Evolutionary conservation across 192 early-diverging fungal species (phyloP).

Genomic region (Phycomyces blakesleeanus): DNA sequence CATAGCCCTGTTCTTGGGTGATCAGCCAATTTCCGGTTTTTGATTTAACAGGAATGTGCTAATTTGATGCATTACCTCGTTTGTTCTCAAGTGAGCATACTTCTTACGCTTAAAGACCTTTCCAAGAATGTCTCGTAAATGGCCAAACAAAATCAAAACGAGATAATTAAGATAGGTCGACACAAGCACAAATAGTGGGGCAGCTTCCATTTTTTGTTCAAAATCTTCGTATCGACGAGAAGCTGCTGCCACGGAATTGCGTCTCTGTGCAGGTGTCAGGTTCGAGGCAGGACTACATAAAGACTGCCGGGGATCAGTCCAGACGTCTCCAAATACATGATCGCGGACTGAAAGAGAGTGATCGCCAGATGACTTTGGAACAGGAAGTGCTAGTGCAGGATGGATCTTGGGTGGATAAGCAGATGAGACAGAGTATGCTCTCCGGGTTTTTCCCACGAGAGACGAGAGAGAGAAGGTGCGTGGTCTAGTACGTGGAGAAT

Average conservation of each 20-base stretch:
- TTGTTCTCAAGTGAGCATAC: constrained; percentile 57
- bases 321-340: constrained; percentile 1
- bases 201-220: constrained; percentile 36
- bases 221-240: constrained; percentile 33
- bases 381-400: constrained; percentile 12
- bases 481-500: constrained; percentile 8
- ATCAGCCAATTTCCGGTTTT: background rate
- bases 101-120: constrained; percentile 59
- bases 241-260: constrained; percentile 22
- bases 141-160: constrained; percentile 80
- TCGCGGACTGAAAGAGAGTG: constrained; percentile 18
- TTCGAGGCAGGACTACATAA: constrained; percentile 1
- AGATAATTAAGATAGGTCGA: constrained; percentile 86
- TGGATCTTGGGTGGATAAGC: constrained; percentile 23
- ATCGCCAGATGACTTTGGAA: constrained; percentile 26
- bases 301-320: background rate
- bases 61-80: constrained; percentile 18
- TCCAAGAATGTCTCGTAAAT: constrained; percentile 78
- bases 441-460: constrained; percentile 20
- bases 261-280: constrained; percentile 25
- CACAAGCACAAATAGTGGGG: constrained; percentile 68
- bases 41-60: background rate
- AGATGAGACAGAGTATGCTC: constrained; percentile 35
- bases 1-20: constrained; percentile 52
- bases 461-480: constrained; percentile 15